Base-by-base conservation (phyloP, 2,329 filamentous ascomycete genomes). In the Colletotrichum truncatum region DNA sequence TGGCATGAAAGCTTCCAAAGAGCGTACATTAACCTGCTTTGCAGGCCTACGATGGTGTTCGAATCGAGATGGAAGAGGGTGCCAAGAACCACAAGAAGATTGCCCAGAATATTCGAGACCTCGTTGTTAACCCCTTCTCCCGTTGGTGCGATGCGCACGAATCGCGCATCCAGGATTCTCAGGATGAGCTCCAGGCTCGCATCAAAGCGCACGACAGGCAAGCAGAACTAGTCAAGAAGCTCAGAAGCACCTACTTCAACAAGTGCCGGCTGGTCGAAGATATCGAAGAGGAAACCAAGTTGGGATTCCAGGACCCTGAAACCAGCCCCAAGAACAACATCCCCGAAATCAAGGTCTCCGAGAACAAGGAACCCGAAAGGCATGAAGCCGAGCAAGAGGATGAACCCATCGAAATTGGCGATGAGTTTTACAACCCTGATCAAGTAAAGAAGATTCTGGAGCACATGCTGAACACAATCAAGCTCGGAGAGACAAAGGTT, bases 101-200 rank as follows among this genome's bases (percentile, higher is more conserved):
- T 70, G 94, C 94, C 41, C 93, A 94, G 75, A 98, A 94, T 77
- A 98, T 99, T 74, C 92, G 95, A 69, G 95, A 99, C 78, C 87
- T 99, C 16, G 96, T 99, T 53, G 92, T 99, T 25, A 92, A 91
- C 72, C 97, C 96, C 7, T 99, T 99, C 80, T 88, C 93, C 65
- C 90, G 93, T 74, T 99, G 96, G 96, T 97, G 94, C 81, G 95
- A 98, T 73, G 92, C 95, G 63, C 96, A 99, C 81, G 94, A 97
- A 72, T 86, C 89, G 68, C 92, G 96, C 69, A 89, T 99, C 64
- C 93, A 97, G 76, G 93, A 94, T 73, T 98, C 94, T 21, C 95
- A 99, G 76, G 96, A 98, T 72, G 94, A 98, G 73, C 87, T 99
- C 21, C 95, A 98, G 78, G 81, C 85, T 49, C 92, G 93, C 64